A percentile compares a stretch with the other conserved stretches of the same genome.
These are phyloP conservation scores for Ophiostoma sp. DNA, from an alignment of 2,329 filamentous ascomycete genomes.

Conservation along the genomic window DNA sequence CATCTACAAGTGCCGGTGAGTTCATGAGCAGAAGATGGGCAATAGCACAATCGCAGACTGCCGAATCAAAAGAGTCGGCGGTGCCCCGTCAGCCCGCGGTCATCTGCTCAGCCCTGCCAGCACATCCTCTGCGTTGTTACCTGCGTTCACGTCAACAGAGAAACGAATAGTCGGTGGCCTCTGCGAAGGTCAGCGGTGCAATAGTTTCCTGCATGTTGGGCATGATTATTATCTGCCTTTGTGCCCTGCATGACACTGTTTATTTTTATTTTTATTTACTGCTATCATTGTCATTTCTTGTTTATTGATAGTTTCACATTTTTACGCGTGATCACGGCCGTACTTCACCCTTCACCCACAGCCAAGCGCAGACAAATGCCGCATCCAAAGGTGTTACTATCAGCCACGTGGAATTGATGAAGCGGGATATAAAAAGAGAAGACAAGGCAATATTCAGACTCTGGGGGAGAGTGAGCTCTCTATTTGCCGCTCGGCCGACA, in stretches of 20 bases:
- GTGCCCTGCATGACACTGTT: slow-evolving; percentile 1
- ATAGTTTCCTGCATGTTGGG: not conserved
- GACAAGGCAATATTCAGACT: not conserved
- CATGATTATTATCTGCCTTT: not conserved
- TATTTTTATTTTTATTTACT: no score
- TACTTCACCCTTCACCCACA: not conserved
- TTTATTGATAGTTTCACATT: not conserved
- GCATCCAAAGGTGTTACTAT: not conserved
- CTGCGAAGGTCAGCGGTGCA: not conserved
- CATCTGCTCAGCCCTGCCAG: slow-evolving; percentile 6
- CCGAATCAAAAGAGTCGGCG: not conserved
- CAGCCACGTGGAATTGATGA: slow-evolving; percentile 2
- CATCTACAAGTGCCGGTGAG: not conserved
- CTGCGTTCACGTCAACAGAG: not conserved
- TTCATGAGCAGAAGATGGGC: not conserved
- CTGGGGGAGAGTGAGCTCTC: not conserved
- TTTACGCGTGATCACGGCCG: not conserved
- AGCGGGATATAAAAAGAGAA: not conserved
- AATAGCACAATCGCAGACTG: not conserved
- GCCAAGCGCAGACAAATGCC: not conserved
- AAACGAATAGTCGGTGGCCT: not conserved
- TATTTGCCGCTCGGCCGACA: not conserved
- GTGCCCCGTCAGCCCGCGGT: not conserved
- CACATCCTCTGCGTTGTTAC: slow-evolving; percentile 4
- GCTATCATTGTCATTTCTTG: not conserved